Evolutionary conservation across 1,139 yeast species (phyloP), one percentile per base, ranked within the genome.

Genomic region (Sugiyamaella xylanicola): DNA sequence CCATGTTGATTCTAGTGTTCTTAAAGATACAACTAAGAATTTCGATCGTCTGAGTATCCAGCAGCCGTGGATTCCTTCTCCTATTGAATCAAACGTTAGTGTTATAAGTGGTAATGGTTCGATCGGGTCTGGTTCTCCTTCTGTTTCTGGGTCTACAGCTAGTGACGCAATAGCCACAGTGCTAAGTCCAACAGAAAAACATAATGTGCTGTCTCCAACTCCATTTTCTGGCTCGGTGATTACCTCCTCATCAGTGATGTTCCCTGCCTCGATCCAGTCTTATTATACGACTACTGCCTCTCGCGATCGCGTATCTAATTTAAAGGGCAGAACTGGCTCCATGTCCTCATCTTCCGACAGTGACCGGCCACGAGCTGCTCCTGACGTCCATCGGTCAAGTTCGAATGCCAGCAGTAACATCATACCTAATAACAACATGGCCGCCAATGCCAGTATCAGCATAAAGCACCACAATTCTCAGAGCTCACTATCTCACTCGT

Each of bases 11-110:
- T 27, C 55, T 21, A 46, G n/a, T 21, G 27, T 32, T 21, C 40
- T 29, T 15, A 48, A 45, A 29, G 52, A 39, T 40, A 40, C 56
- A n/a, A 19, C 50, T 9, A 17, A 41, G 17, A 49, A 42, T 36
- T 50, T 46, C 45, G 57, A 54, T 15, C 39, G 39, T 15, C 29
- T 50, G 4, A 19, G 32, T 32, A n/a, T 37, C 20, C 45, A 42
- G 15, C 37, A 32, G 40, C 54, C 57, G 3, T 54, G 57, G 57
- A 52, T 54, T 16, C 51, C 57, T 37, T 46, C 55, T 3, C 44
- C 54, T 17, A 20, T 51, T 22, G 49, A 51, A 15, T 46, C 50
- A 36, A 46, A 36, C 25, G 36, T 37, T 19, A 46, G 50, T 46
- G 43, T 46, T n/a, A 22, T 25, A 4, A 29, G 54, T 19, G 46